Base-by-base conservation (phyloP, 805 yeast genomes). In the Candida sithepensis region DNA sequence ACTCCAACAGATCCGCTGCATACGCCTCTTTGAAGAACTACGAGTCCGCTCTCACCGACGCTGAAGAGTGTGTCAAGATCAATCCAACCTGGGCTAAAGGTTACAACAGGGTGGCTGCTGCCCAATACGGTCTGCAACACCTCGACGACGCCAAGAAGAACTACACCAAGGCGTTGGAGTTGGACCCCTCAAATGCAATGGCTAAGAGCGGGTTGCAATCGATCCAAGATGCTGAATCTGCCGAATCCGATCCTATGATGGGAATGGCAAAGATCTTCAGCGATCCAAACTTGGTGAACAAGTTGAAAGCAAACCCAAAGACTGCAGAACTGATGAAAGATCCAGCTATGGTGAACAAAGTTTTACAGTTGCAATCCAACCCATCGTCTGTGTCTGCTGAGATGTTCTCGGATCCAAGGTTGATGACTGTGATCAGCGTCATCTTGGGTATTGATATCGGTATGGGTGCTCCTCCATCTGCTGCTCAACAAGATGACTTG, bases 81-180 rank as follows among this genome's bases (percentile, higher is more conserved):
- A 88, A 87, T 54, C 84, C 90, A 14, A 55, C 84, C 2, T 94
- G 98, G 98, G 90, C 97, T 20, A 94, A 94, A 70, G 99, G 98
- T 42, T 88, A 86, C 74, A 86, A 83, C 61, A 84, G 99, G 69
- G 85, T 86, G 33, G 99, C 88, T 50, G 91, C 97, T 54, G 99
- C 99, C 28, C 81, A 84, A 43, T 84, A 75, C 60, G 99, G 99
- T n/a, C 72, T 86, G 50, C 89, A 89, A 16, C 78, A 87, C 50
- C 76, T 84, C 43, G 90, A 86, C 26, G 86, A 79, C 20, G 94
- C 98, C 41, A 79, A 78, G 56, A 66, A 67, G 23, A 74, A 85
- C 22, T 92, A 89, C 68, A 72, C 81, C 54, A 84, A 85, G 65
- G 95, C 96, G 7, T 70, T 92, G 55, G 86, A 85, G 61, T 67